These are phyloP conservation scores for Nepenthes gracilis DNA, from an alignment of 148 eudicot species.

Conservation along the genomic window DNA sequence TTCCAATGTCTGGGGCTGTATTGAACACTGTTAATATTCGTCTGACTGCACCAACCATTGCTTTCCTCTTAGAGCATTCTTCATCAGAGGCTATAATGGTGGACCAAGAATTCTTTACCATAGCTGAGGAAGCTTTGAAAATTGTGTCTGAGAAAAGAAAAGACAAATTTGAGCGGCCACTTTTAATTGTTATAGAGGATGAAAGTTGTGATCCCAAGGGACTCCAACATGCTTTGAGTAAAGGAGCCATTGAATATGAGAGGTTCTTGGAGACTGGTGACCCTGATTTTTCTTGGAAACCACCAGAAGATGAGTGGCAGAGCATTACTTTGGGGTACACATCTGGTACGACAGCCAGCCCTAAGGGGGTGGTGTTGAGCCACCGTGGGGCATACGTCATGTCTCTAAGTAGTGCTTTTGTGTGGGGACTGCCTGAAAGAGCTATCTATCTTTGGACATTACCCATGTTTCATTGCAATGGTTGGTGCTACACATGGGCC, in stretches of 20 bases:
- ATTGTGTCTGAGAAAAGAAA: constrained; percentile 37
- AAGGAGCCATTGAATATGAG: constrained; percentile 77
- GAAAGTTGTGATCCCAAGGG: constrained; percentile 56
- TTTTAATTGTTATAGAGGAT: constrained; percentile 72
- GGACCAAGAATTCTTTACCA: constrained; percentile 74
- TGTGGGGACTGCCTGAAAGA: constrained; percentile 83
- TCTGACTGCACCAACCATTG: constrained; percentile 59
- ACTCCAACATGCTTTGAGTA: constrained; percentile 57
- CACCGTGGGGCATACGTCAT: constrained; percentile 89
- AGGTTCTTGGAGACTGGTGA: constrained; percentile 71
- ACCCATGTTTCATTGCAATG: constrained; percentile 98
- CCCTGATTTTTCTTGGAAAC: constrained; percentile 69
- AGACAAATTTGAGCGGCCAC: constrained; percentile 55
- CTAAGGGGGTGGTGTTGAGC: constrained; percentile 90
- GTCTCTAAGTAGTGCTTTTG: constrained; percentile 58
- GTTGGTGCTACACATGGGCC: constrained; percentile 95
- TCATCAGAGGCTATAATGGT: constrained; percentile 56
- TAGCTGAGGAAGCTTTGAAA: constrained; percentile 76
- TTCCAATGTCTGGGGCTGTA: constrained; percentile 95
- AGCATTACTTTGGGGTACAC: constrained; percentile 87
- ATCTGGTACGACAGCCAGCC: constrained; percentile 95
- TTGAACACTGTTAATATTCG: constrained; percentile 77
- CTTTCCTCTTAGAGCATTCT: constrained; percentile 80
- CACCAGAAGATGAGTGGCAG: constrained; percentile 96
- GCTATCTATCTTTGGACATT: constrained; percentile 86